A percentile compares a stretch with the other conserved stretches of the same genome.
Evolutionary conservation across 1,139 yeast genomes (phyloP).

Genomic region (Debaryomyces singareniensis): DNA sequence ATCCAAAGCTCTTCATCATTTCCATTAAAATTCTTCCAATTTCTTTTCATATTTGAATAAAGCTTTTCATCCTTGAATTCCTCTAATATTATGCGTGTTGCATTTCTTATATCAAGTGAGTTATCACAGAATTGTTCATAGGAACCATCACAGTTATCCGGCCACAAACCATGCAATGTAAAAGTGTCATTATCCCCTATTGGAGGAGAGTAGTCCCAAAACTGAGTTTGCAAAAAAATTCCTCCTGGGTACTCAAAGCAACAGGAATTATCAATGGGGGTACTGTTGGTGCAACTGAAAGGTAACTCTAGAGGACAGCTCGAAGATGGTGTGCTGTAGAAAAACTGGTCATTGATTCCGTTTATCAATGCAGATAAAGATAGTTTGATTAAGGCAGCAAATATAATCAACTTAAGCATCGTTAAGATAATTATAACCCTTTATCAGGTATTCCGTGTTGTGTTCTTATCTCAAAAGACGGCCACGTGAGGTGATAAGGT

Average conservation of each 20-base stretch:
- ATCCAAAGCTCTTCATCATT: conserved; percentile 76
- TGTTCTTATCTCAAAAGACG: background rate
- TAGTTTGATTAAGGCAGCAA: too few species aligned
- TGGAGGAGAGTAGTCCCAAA: conserved; percentile 82
- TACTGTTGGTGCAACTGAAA: conserved; percentile 41
- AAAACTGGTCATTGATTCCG: too few species aligned
- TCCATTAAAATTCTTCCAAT: conserved; percentile 80
- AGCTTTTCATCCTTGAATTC: conserved; percentile 46
- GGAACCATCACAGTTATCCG: conserved; percentile 37
- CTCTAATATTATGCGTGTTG: conserved; percentile 43
- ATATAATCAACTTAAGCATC: too few species aligned
- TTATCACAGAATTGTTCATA: conserved; percentile 62
- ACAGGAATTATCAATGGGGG: conserved; percentile 47
- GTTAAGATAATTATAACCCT: too few species aligned
- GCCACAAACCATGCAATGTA: conserved; percentile 57
- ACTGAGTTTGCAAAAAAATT: conserved; percentile 76
- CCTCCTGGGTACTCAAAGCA: conserved; percentile 92
- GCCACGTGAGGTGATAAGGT: background rate
- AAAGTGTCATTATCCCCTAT: conserved; percentile 47
- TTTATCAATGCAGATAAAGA: too few species aligned
- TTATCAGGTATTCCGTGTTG: too few species aligned
- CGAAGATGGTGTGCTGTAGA: background rate
- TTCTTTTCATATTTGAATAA: conserved; percentile 47
- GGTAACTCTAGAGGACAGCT: conserved; percentile 61
- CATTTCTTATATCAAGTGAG: conserved; percentile 46